Base-by-base conservation (phyloP, 257 asterid species). In the Cynanchum wilfordii region DNA sequence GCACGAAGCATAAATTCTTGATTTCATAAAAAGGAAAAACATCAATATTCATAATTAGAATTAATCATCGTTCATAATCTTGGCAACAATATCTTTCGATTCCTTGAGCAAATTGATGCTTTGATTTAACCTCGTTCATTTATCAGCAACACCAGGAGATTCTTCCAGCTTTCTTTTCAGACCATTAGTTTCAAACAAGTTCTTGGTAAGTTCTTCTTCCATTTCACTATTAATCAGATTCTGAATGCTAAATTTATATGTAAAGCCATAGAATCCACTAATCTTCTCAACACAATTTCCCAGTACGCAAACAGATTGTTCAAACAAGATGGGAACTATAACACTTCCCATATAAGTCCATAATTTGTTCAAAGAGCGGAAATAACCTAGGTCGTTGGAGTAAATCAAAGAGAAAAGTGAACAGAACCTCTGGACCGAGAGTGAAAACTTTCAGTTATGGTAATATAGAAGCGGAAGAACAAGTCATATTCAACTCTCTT, bases 191-290 rank as follows among this genome's bases (percentile, higher is more conserved):
- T 72, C 83, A 74, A 73, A 65, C 4, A 83, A 33, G 11, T 75
- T 78, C 5, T 72, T 56, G 4, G 78, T 38, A 11, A 83, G 73
- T 33, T 75, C 87, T 8, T 13, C 12, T 19, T 83, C 84, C 66
- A 83, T 55, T 2, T 83, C 87, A 15, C 58, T 38, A 7, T 72
- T 68, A 20, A 80, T 80, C 11, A 83, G 75, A 59, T 78, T 78
- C 5, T 67, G 75, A 47, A 81, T 33, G 25, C 79, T 44, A 29
- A 83, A 4, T 66, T 12, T 12, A 80, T 10, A 40, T 83, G 85
- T 45, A 83, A 30, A 1, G 85, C 87, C 81, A 83, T 75, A 30
- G 51, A 19, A 73, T 83, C 85, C 2, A 80, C 85, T 47, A 80
- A 3, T 60, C 87, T 75, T 30, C 33, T 70, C 64, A 72, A 29